Evolutionary conservation across 2,329 filamentous ascomycete genomes (phyloP).

Genomic region (Epichloe gansuensis): DNA sequence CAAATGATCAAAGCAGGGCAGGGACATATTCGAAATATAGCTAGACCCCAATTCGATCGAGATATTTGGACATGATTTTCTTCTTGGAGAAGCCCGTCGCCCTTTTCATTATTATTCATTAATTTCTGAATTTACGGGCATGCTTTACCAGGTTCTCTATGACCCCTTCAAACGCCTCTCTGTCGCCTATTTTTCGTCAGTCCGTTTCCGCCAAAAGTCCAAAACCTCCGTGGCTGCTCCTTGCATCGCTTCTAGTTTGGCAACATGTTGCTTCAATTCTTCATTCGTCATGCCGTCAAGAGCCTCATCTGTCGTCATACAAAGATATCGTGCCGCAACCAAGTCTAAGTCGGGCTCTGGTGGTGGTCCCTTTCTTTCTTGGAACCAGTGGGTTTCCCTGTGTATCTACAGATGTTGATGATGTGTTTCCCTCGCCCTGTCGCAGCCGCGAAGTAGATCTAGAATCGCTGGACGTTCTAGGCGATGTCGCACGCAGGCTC

Average conservation of each 20-base stretch:
- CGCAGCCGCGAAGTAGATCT: constrained; percentile 34
- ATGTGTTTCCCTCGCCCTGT: constrained; percentile 38
- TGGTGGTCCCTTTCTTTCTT: constrained; percentile 44
- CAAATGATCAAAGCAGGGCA: constrained; percentile 4
- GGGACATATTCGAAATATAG: constrained; percentile 8
- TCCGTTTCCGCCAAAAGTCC: constrained; percentile 77
- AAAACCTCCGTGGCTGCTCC: constrained; percentile 63
- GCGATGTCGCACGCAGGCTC: constrained; percentile 51
- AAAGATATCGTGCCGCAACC: constrained; percentile 64
- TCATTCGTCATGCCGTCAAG: constrained; percentile 64
- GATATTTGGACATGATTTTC: constrained; percentile 5
- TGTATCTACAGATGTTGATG: constrained; percentile 46
- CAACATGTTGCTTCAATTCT: constrained; percentile 63
- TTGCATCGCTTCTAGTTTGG: constrained; percentile 56
- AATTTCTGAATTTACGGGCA: constrained; percentile 74
- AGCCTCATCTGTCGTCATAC: constrained; percentile 74
- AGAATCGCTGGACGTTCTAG: constrained; percentile 42
- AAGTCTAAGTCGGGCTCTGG: constrained; percentile 68
- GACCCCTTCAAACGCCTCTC: constrained; percentile 89
- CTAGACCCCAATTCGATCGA: constrained; percentile 10
- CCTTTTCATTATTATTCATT: constrained; percentile 8
- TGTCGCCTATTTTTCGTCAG: constrained; percentile 81
- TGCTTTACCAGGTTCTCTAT: constrained; percentile 95
- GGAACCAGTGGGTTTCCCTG: constrained; percentile 36
- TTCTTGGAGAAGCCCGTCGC: constrained; percentile 4